A percentile compares a stretch with the other conserved stretches of the same genome.
phyloP scores from a whole-genome alignment of 371 early-diverging fungal genomes.

The Thermomucor indicae-seudaticae region DNA sequence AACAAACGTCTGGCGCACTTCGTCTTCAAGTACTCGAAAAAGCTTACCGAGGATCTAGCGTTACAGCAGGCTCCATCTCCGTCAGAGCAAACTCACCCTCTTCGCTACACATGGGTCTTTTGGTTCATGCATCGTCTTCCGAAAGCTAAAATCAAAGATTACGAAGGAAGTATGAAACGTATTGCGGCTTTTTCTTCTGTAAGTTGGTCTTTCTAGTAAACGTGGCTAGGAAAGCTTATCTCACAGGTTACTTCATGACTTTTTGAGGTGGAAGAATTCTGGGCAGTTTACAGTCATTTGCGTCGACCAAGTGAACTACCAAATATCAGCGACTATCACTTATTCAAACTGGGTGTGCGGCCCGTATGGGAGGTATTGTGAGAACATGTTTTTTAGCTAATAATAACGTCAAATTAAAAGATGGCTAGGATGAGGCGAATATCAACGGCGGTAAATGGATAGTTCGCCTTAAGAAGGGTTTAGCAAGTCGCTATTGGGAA shows the following conservation, averaged over 20 bases:
- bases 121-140: slow-evolving; percentile 92
- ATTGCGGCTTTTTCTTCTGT: slow-evolving; percentile 81
- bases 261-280: slow-evolving; percentile 85
- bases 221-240: background rate
- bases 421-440: slow-evolving; percentile 72
- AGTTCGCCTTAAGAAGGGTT: slow-evolving; percentile 90
- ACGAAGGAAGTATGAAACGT: slow-evolving; percentile 84
- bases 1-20: no score
- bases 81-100: no score
- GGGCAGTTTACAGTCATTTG: slow-evolving; percentile 87
- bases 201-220: slow-evolving; percentile 12
- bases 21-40: no score
- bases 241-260: background rate
- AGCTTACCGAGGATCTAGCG: no score
- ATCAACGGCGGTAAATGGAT: slow-evolving; percentile 98
- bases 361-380: slow-evolving; percentile 93
- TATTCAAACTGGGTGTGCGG: slow-evolving; percentile 93
- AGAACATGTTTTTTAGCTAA: background rate
- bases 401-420: background rate
- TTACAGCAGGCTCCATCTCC: no score
- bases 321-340: slow-evolving; percentile 89
- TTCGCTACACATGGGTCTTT: slow-evolving; percentile 73
- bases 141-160: slow-evolving; percentile 81
- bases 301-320: slow-evolving; percentile 85
- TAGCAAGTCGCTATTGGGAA: slow-evolving; percentile 95